phyloP scores from a whole-genome alignment of 192 early-diverging fungal genomes.

The Backusella psychrophila region DNA sequence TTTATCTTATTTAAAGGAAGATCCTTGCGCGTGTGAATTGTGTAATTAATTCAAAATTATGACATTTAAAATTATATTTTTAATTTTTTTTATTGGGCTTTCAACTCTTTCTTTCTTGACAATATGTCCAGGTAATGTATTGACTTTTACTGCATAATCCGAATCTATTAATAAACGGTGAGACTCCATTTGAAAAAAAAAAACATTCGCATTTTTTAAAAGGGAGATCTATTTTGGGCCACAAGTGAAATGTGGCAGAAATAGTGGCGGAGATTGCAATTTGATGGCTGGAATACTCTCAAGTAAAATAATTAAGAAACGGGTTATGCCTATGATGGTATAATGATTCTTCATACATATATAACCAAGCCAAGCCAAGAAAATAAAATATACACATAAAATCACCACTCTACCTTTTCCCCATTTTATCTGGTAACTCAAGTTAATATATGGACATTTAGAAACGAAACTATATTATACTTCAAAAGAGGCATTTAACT shows the following conservation, averaged over 20 bases:
- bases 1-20: not conserved
- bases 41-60: not conserved
- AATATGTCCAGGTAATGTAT: not conserved
- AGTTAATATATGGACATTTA: no score
- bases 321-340: not conserved
- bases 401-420: not conserved
- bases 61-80: not conserved
- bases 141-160: not conserved
- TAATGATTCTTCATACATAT: not conserved
- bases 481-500: not conserved
- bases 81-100: not conserved
- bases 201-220: not conserved
- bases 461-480: not conserved
- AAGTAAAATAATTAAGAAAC: not conserved
- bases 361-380: not conserved
- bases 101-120: not conserved
- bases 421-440: not conserved
- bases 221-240: not conserved
- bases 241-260: not conserved
- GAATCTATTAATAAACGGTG: not conserved
- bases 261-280: conserved; percentile 3
- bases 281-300: not conserved
- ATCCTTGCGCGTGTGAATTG: not conserved
- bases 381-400: not conserved
- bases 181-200: not conserved